phyloP scores from a whole-genome alignment of 2,329 filamentous ascomycete genomes.

The Pseudogymnoascus sp. region DNA sequence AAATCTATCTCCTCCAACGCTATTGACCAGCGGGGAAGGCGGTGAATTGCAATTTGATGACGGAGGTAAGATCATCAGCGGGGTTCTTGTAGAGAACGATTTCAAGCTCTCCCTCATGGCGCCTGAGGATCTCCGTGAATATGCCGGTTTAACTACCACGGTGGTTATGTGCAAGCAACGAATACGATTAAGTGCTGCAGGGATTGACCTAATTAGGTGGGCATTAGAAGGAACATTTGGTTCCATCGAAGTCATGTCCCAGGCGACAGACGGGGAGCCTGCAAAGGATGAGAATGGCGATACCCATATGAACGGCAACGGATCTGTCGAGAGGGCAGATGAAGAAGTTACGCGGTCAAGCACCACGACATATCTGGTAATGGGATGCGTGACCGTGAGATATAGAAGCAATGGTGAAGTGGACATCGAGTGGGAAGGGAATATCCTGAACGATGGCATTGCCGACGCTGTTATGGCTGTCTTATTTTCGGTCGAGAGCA shows the following conservation, averaged over 20 bases:
- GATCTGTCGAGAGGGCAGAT: slow-evolving; percentile 48
- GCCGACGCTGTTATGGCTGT: slow-evolving; percentile 96
- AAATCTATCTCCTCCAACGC: slow-evolving; percentile 60
- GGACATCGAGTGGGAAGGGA: slow-evolving; percentile 94
- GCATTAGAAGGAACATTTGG: slow-evolving; percentile 92
- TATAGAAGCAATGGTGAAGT: slow-evolving; percentile 71
- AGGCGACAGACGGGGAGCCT: slow-evolving; percentile 27
- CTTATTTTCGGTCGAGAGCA: slow-evolving; percentile 84
- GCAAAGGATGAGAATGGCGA: slow-evolving; percentile 36
- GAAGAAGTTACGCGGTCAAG: slow-evolving; percentile 52
- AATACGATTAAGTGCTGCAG: slow-evolving; percentile 77
- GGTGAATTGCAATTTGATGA: slow-evolving; percentile 38
- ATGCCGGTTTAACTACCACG: slow-evolving; percentile 92
- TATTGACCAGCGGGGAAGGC: slow-evolving; percentile 20
- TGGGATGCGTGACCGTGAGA: slow-evolving; percentile 83
- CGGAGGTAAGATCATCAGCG: slow-evolving; percentile 58
- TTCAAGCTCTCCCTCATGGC: slow-evolving; percentile 98
- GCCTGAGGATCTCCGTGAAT: slow-evolving; percentile 89
- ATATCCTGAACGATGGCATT: slow-evolving; percentile 94
- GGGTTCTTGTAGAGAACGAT: slow-evolving; percentile 93
- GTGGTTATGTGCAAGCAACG: slow-evolving; percentile 90
- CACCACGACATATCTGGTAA: slow-evolving; percentile 57
- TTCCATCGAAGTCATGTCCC: slow-evolving; percentile 62
- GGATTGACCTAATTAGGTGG: slow-evolving; percentile 88
- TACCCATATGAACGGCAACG: slow-evolving; percentile 31